Evolutionary conservation across 73 alveolate genomes (phyloP).

Genomic region (Stentor roeselii): DNA sequence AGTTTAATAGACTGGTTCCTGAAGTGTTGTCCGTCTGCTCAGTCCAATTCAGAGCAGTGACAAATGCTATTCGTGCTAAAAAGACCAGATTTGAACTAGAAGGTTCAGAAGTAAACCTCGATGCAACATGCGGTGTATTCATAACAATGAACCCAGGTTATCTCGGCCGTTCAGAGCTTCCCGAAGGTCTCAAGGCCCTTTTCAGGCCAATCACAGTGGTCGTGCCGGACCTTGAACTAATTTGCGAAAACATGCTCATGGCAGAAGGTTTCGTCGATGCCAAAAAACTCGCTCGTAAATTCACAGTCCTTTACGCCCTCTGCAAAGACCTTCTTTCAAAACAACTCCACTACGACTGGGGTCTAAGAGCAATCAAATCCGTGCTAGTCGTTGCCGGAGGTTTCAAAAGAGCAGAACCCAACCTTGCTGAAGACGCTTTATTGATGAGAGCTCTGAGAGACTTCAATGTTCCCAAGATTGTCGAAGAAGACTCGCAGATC

Average conservation of each 20-base stretch:
- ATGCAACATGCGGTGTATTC: constrained; percentile 99
- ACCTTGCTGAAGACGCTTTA: constrained; percentile 95
- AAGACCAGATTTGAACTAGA: constrained; percentile 91
- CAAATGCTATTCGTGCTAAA: constrained; percentile 96
- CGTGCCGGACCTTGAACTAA: constrained; percentile 99
- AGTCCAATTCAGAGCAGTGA: constrained; percentile 99
- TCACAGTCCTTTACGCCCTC: constrained; percentile 97
- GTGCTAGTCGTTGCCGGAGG: constrained; percentile 99
- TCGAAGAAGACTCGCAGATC: constrained; percentile 97
- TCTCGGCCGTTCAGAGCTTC: constrained; percentile 99
- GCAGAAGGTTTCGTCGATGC: constrained; percentile 99
- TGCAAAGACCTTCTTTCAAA: constrained; percentile 95
- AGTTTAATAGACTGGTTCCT: constrained; percentile 99
- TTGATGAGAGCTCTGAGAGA: constrained; percentile 99
- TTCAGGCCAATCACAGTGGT: constrained; percentile 99
- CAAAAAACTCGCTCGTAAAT: constrained; percentile 95
- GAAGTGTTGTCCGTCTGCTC: constrained; percentile 99
- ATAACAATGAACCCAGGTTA: constrained; percentile 99
- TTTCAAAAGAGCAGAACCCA: constrained; percentile 98
- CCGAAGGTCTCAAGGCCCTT: constrained; percentile 99
- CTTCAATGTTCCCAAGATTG: constrained; percentile 99
- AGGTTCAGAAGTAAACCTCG: constrained; percentile 98
- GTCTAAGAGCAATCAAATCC: constrained; percentile 99
- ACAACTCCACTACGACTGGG: constrained; percentile 99
- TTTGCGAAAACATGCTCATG: constrained; percentile 99